A percentile compares a stretch with the other conserved stretches of the same genome.
Conservation (phyloP, 2,329 filamentous ascomycete genomes). For the Macrophomina phaseolina region DNA sequence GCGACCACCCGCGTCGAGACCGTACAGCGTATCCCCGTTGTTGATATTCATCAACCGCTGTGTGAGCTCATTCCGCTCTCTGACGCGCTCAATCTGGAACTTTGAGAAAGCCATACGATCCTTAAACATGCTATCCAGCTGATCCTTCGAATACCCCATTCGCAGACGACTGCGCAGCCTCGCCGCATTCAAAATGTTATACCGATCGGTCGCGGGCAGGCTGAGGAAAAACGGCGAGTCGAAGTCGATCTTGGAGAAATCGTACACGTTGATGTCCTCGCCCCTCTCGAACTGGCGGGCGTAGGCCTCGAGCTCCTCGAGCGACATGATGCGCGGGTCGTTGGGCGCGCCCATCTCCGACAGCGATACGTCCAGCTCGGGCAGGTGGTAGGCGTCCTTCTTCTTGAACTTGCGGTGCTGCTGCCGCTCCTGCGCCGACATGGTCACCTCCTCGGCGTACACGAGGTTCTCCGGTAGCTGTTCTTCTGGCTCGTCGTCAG, state of each 20-base stretch:
- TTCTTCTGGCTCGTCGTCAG: conserved; percentile 58
- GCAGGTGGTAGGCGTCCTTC: conserved; percentile 93
- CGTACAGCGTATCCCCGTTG: conserved; percentile 43
- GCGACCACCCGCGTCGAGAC: conserved; percentile 76
- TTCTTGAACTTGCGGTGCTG: conserved; percentile 81
- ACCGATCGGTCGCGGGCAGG: conserved; percentile 85
- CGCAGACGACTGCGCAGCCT: conserved; percentile 83
- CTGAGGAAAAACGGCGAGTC: conserved; percentile 94
- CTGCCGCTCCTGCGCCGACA: conserved; percentile 77
- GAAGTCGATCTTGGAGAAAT: conserved; percentile 99
- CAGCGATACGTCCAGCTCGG: conserved; percentile 78
- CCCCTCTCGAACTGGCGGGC: conserved; percentile 89
- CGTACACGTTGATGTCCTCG: conserved; percentile 85
- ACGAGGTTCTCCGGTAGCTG: conserved; percentile 78
- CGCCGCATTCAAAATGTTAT: conserved; percentile 97
- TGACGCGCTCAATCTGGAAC: conserved; percentile 94
- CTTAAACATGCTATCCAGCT: conserved; percentile 95
- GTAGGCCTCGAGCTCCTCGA: conserved; percentile 93
- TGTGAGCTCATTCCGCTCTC: conserved; percentile 90
- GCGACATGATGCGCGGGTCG: conserved; percentile 94
- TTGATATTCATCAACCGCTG: conserved; percentile 94
- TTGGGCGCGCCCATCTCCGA: conserved; percentile 87
- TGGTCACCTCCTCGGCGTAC: conserved; percentile 88
- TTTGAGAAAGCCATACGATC: conserved; percentile 95
- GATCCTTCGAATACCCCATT: conserved; percentile 97